phyloP scores from a whole-genome alignment of 768 basidiomycete species.

The Rubroboletus satanas region DNA sequence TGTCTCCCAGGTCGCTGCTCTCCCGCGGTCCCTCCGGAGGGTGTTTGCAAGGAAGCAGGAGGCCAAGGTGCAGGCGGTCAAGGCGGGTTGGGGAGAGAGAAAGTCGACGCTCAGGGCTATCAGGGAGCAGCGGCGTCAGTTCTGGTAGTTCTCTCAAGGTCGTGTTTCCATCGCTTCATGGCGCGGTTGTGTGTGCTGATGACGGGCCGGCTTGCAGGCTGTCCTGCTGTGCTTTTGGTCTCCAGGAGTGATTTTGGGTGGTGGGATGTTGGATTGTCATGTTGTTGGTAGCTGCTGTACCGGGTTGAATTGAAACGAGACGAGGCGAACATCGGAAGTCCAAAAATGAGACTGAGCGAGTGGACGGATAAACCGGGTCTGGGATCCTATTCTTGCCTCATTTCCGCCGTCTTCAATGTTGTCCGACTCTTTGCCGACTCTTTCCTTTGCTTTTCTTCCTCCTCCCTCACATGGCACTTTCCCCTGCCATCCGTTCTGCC shows the following conservation, averaged over 20 bases:
- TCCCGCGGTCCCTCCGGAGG: constrained; percentile 49
- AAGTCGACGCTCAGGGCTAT: constrained; percentile 61
- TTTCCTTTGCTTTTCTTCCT: neutral
- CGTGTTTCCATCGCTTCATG: neutral
- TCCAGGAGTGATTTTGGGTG: neutral
- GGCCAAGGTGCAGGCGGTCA: constrained; percentile 41
- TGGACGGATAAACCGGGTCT: neutral
- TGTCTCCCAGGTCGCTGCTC: constrained; percentile 59
- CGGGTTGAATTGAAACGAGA: neutral
- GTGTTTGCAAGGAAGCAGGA: constrained; percentile 43
- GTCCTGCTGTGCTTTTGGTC: neutral
- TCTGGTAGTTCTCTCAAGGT: constrained; percentile 54
- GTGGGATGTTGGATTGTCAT: neutral
- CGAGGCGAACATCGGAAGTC: neutral
- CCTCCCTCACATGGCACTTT: constrained; percentile 5
- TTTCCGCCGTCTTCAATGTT: neutral
- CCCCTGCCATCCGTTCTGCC: neutral
- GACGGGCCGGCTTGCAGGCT: neutral
- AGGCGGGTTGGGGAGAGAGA: constrained; percentile 69
- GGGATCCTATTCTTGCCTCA: too few relatives aligned
- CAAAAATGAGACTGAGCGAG: neutral
- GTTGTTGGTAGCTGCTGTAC: neutral
- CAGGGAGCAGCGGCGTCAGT: constrained; percentile 58
- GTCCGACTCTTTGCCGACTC: neutral
- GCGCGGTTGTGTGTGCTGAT: neutral